phyloP scores from a whole-genome alignment of 495 filamentous ascomycete species.

The Chlorociboria aeruginascens region DNA sequence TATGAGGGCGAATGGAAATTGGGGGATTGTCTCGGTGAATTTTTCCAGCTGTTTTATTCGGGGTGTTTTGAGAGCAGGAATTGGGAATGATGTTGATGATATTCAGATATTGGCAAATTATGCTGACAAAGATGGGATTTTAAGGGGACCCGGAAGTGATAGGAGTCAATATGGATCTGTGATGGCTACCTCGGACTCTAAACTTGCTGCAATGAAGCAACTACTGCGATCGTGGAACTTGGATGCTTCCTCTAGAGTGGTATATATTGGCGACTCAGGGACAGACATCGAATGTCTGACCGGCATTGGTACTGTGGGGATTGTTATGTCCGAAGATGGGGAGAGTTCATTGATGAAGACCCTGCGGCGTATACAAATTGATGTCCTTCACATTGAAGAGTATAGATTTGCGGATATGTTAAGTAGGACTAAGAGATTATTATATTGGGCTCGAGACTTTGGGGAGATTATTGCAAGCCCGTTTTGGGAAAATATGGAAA shows the following conservation, averaged over 20 bases:
- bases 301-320: neutral
- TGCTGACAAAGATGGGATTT: conserved; percentile 3
- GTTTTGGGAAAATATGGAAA: neutral
- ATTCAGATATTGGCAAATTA: conserved; percentile 9
- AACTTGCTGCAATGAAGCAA: conserved; percentile 3
- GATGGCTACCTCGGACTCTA: conserved; percentile 12
- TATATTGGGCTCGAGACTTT: conserved; percentile 11
- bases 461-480: conserved; percentile 8
- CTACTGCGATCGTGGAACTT: conserved; percentile 1
- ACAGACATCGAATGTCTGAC: conserved; percentile 17
- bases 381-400: conserved; percentile 4
- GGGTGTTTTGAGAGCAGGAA: conserved; percentile 7
- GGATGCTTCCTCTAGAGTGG: neutral
- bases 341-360: conserved; percentile 4
- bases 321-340: conserved; percentile 11
- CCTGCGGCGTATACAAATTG: conserved; percentile 3
- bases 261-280: conserved; percentile 18
- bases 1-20: neutral
- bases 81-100: neutral
- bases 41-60: conserved; percentile 11
- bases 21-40: conserved; percentile 14
- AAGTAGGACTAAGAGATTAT: neutral
- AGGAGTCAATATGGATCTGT: neutral
- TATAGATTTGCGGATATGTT: neutral
- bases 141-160: conserved; percentile 3